These are phyloP conservation scores for Xylaria digitata DNA, from an alignment of 2,329 filamentous ascomycete species.

Conservation along the genomic window DNA sequence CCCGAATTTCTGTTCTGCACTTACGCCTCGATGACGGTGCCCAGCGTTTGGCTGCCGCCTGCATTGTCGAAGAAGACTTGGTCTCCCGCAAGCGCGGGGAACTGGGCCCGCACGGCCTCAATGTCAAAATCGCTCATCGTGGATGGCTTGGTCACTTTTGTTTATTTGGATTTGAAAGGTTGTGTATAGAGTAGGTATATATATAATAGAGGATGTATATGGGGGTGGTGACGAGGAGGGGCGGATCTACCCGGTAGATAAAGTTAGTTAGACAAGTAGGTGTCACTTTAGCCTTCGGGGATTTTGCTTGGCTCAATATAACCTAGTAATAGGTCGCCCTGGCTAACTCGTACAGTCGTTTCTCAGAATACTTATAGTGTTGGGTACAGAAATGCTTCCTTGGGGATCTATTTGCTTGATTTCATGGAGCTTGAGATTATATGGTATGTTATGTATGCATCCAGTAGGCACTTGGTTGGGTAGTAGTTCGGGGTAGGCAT, in stretches of 20 bases:
- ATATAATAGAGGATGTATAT: conserved; percentile 2
- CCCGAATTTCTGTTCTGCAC: conserved; percentile 40
- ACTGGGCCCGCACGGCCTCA: conserved; percentile 65
- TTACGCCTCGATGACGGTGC: conserved; percentile 73
- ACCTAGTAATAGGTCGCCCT: background rate
- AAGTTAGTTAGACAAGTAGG: background rate
- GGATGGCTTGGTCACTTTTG: background rate
- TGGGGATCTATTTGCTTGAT: background rate
- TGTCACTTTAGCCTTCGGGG: conserved; percentile 1
- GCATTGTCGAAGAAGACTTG: conserved; percentile 84
- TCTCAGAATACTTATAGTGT: background rate
- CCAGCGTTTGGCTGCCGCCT: conserved; percentile 77
- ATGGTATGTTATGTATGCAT: background rate
- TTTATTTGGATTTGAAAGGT: background rate
- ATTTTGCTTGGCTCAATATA: background rate
- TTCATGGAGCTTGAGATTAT: background rate
- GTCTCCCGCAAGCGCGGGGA: conserved; percentile 74
- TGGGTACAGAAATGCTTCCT: background rate
- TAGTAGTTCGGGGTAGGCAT: conserved; percentile 20
- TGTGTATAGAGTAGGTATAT: background rate
- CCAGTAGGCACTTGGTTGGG: background rate
- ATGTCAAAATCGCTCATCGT: conserved; percentile 62
- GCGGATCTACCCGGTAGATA: conserved; percentile 22
- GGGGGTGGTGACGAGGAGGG: conserved; percentile 8
- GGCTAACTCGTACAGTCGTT: background rate